Evolutionary conservation across 2,329 filamentous ascomycete genomes (phyloP), one percentile per base, ranked within the genome.

Genomic region (Dendrostoma leiphaemia): DNA sequence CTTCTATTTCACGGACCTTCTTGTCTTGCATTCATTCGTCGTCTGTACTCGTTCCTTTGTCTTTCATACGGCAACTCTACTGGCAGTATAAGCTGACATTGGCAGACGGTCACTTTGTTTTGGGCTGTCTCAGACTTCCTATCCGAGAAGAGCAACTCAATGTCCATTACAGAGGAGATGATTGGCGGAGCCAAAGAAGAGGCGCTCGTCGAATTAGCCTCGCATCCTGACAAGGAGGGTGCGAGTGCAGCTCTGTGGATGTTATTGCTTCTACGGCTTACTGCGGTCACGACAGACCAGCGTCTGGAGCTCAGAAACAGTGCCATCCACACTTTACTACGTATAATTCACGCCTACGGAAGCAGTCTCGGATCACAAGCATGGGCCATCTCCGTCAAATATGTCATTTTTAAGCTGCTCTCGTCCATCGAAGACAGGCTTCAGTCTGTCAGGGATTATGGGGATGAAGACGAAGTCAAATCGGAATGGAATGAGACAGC

Each of bases 61-160:
- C 83, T 4, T 40, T 4, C 46, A n/a, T n/a, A 6, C 17, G 3
- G 13, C 23, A 15, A 17, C 19, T 12, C 21, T 15, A 9, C 7
- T 29, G n/a, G n/a, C 10, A 17, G 2, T 17, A 17, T 10, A 19
- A 6, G 24, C 31, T 51, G 21, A 51, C 38, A 6, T 28, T 6
- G 10, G 21, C 32, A 51, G 48, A 94, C 92, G 1, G 90, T 96
- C 8, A 96, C 93, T 0, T 94, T 96, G 66, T 96, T 96, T 69
- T 97, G 92, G 91, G 92, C 93, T 51, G 82, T 97, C 7, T 96
- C 93, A 0, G 92, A 97, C 68, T 94, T 92, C 60, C 77, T 97
- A 4, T 86, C 83, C 1, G 73, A 78, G 3, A 83, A 81, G 61
- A 83, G 78, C 51, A 77, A 76, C 54, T 75, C 79, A 0, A 79